phyloP scores from a whole-genome alignment of 768 basidiomycete species.

The Solioccasus polychromus region DNA sequence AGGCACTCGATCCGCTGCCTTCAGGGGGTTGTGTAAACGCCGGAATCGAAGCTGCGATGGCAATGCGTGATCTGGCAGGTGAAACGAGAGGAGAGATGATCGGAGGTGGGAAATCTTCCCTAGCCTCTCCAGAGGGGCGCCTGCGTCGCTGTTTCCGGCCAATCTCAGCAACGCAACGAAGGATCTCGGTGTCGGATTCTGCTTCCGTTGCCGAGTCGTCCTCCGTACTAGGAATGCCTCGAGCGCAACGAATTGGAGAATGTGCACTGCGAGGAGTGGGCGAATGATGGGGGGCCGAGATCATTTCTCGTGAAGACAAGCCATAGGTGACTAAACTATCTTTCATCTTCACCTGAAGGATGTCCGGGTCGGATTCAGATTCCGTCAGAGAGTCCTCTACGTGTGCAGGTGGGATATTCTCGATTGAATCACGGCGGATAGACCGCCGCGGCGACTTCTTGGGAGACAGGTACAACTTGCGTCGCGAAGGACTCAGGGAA shows the following conservation, averaged over 20 bases:
- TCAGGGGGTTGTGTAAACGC: slow-evolving; percentile 7
- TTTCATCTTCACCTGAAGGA: slow-evolving; percentile 9
- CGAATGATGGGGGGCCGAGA: not conserved
- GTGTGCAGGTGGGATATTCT: slow-evolving; percentile 2
- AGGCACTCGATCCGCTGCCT: not conserved
- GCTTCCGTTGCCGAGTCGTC: slow-evolving; percentile 33
- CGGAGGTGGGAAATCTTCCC: slow-evolving; percentile 4
- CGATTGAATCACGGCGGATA: slow-evolving; percentile 3
- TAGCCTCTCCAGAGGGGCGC: slow-evolving; percentile 2
- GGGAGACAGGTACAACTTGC: slow-evolving; percentile 1
- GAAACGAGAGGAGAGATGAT: slow-evolving; percentile 29
- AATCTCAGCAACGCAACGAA: slow-evolving; percentile 18
- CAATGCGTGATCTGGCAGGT: slow-evolving; percentile 19
- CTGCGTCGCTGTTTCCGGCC: slow-evolving; percentile 4
- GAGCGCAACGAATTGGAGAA: not conserved
- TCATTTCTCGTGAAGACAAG: not conserved
- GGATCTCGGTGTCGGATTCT: slow-evolving; percentile 31
- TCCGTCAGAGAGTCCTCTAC: slow-evolving; percentile 31
- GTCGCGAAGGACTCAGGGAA: not conserved
- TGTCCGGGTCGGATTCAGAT: slow-evolving; percentile 26
- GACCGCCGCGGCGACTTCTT: not conserved
- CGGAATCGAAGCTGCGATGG: not conserved
- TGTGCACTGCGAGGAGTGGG: not conserved
- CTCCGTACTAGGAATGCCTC: not conserved
- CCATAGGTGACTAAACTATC: not conserved